Percentiles rank a stretch among this genome's conserved stretches.
These are phyloP conservation scores for Cutaneotrichosporon sp. DNA, from an alignment of 1,284 basidiomycete genomes.

Conservation along the genomic window DNA sequence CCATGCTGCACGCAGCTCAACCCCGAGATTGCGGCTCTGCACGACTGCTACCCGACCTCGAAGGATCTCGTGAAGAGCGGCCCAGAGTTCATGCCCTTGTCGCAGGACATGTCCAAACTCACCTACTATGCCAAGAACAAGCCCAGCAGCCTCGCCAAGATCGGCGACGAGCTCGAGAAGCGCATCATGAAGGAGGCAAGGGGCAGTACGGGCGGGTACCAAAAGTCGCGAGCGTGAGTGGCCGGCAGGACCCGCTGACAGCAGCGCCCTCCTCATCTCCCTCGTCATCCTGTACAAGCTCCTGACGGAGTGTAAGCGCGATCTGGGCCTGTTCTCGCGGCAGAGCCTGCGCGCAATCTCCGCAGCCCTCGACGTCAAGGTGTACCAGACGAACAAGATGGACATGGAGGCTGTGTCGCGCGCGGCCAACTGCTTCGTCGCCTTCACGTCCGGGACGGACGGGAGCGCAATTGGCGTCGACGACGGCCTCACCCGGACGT, in stretches of 20 bases:
- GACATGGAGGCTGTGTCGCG: slow-evolving; percentile 83
- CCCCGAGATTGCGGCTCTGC: slow-evolving; percentile 57
- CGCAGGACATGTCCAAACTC: slow-evolving; percentile 83
- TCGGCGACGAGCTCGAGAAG: slow-evolving; percentile 77
- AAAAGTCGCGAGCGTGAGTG: slow-evolving; percentile 73
- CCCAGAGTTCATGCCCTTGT: slow-evolving; percentile 71
- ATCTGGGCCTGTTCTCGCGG: slow-evolving; percentile 74
- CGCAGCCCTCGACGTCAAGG: slow-evolving; percentile 55
- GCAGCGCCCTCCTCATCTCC: slow-evolving; percentile 76
- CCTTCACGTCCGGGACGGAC: slow-evolving; percentile 88
- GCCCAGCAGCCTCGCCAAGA: slow-evolving; percentile 81
- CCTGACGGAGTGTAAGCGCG: slow-evolving; percentile 81
- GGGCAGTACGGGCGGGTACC: slow-evolving; percentile 65
- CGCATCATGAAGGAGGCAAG: slow-evolving; percentile 63
- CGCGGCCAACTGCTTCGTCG: slow-evolving; percentile 76
- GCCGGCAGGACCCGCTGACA: not conserved
- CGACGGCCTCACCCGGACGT: slow-evolving; percentile 62
- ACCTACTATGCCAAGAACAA: slow-evolving; percentile 89
- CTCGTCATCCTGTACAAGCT: slow-evolving; percentile 78
- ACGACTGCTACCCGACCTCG: slow-evolving; percentile 82
- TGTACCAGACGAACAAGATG: slow-evolving; percentile 52
- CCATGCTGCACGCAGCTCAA: slow-evolving; percentile 36
- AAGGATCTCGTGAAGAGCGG: slow-evolving; percentile 66
- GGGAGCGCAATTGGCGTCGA: slow-evolving; percentile 75
- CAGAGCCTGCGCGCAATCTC: slow-evolving; percentile 71